Percentiles rank a stretch among this genome's conserved stretches.
Evolutionary conservation across 78 protist genomes (phyloP).

Genomic region (Pelomyxa schiedti): DNA sequence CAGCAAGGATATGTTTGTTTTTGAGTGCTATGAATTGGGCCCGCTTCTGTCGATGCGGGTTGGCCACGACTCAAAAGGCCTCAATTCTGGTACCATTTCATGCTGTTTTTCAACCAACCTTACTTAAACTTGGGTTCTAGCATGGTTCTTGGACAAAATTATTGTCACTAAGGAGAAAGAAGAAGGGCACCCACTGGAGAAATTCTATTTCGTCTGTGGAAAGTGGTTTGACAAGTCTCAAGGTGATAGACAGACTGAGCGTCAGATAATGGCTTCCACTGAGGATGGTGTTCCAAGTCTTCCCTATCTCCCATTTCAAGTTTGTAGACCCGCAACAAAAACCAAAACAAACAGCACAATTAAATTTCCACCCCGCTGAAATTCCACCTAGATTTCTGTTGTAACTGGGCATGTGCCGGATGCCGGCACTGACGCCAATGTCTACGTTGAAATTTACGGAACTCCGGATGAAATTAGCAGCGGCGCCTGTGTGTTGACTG

Average conservation of each 20-base stretch:
- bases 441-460: background rate
- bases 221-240: background rate
- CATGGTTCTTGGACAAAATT: slow-evolving; percentile 2
- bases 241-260: background rate
- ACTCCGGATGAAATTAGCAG: background rate
- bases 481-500: background rate
- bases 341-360: background rate
- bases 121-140: no score
- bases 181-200: background rate
- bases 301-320: background rate
- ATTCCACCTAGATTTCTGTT: no score
- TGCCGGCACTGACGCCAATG: background rate
- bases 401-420: no score
- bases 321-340: no score
- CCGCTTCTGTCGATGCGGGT: background rate
- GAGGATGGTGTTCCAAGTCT: background rate
- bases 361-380: background rate
- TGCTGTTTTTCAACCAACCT: no score
- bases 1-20: background rate
- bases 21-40: background rate
- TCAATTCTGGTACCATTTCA: no score
- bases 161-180: background rate
- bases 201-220: background rate
- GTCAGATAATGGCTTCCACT: background rate
- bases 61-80: slow-evolving; percentile 1